Percentiles rank a stretch among this genome's conserved stretches.
phyloP scores from a whole-genome alignment of 176 grass and related monocot genomes.

The Musa beccarii region DNA sequence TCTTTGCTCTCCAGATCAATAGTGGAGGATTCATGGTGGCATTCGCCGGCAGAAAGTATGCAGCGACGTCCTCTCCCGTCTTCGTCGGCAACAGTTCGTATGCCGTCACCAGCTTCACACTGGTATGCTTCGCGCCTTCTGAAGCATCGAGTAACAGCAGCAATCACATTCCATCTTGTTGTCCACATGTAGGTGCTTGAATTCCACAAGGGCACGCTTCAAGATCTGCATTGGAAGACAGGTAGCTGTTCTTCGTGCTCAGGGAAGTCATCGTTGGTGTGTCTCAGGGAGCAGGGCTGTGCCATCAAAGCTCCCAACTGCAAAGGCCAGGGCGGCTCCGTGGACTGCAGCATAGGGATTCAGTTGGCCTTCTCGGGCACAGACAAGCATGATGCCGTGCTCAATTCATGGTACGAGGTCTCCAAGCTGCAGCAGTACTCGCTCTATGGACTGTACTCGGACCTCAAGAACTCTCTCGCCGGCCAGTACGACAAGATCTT shows the following conservation, averaged over 20 bases:
- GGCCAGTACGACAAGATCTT: conserved; percentile 45
- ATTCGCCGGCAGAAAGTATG: conserved; percentile 74
- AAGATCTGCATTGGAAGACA: conserved; percentile 78
- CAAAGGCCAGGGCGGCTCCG: conserved; percentile 42
- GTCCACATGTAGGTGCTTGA: conserved; percentile 45
- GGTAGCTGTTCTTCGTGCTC: conserved; percentile 55
- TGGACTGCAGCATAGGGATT: conserved; percentile 61
- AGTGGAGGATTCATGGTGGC: conserved; percentile 69
- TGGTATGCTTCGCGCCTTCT: conserved; percentile 32
- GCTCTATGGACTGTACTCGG: conserved; percentile 57
- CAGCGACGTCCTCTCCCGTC: conserved; percentile 52
- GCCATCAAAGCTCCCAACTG: conserved; percentile 41
- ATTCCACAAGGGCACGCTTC: conserved; percentile 75
- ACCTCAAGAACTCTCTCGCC: conserved; percentile 61
- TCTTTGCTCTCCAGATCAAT: conserved; percentile 29
- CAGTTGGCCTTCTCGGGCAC: conserved; percentile 86
- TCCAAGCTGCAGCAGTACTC: conserved; percentile 90
- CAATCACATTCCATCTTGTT: neutral
- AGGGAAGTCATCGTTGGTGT: conserved; percentile 41
- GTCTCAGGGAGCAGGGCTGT: conserved; percentile 52
- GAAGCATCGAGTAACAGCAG: neutral
- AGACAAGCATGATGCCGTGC: conserved; percentile 64
- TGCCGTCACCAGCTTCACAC: conserved; percentile 62
- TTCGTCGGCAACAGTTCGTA: conserved; percentile 52
- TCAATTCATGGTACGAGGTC: conserved; percentile 95